Percentiles rank a stretch among this genome's conserved stretches.
phyloP scores from a whole-genome alignment of 306 rosid species.

The Geum urbanum region DNA sequence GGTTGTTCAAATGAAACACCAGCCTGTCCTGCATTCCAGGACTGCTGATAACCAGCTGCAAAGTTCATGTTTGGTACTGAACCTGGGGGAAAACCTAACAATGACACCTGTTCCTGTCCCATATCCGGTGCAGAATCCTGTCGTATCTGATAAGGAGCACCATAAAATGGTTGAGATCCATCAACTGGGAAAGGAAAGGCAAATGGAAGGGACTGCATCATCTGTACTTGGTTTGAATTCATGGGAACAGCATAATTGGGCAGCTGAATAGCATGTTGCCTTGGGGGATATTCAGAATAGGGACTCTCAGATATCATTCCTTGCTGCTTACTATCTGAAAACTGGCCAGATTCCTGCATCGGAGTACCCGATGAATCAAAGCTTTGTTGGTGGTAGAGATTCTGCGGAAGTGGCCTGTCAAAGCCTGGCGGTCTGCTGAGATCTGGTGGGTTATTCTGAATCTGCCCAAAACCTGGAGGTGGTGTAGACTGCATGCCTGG shows the following conservation, averaged over 20 bases:
- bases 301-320: slow-evolving; percentile 54
- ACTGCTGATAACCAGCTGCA: slow-evolving; percentile 52
- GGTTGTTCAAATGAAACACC: slow-evolving; percentile 52
- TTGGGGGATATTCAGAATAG: slow-evolving; percentile 57
- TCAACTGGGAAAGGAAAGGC: slow-evolving; percentile 67
- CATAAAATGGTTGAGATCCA: slow-evolving; percentile 67
- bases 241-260: slow-evolving; percentile 49
- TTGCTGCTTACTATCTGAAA: slow-evolving; percentile 59
- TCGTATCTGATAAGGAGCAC: slow-evolving; percentile 65
- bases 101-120: slow-evolving; percentile 62
- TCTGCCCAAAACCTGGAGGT: slow-evolving; percentile 63
- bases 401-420: slow-evolving; percentile 62
- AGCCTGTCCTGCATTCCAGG: slow-evolving; percentile 66
- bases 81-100: slow-evolving; percentile 73
- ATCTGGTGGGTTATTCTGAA: slow-evolving; percentile 53
- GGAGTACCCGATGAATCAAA: slow-evolving; percentile 37
- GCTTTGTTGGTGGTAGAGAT: slow-evolving; percentile 47
- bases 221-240: slow-evolving; percentile 66
- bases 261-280: slow-evolving; percentile 54
- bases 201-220: slow-evolving; percentile 63
- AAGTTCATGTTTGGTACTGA: slow-evolving; percentile 47
- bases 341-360: slow-evolving; percentile 57
- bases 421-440: slow-evolving; percentile 61
- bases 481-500: slow-evolving; percentile 50
- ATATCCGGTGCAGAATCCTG: slow-evolving; percentile 65